Base-by-base conservation (phyloP, 2,329 filamentous ascomycete species). In the Torrubiella hemipterigena region DNA sequence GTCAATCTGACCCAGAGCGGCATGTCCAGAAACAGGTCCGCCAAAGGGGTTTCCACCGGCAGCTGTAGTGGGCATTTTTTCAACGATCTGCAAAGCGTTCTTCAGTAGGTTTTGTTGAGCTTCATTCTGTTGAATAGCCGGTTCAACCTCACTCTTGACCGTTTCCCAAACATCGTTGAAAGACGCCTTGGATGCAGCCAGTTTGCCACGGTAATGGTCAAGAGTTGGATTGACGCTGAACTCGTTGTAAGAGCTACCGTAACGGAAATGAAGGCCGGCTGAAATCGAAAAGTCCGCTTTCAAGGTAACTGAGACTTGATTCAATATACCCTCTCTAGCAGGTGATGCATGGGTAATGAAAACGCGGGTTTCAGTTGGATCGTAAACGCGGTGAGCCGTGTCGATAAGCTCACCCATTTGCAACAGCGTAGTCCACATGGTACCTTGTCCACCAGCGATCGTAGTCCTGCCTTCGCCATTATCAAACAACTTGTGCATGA, bases 111-210 rank as follows among this genome's bases (percentile, higher is more conserved):
- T 87, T 59, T 94, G 85, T 52, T 98, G 91, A 1, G 84, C 84
- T 46, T 93, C 84, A 52, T 95, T 98, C 48, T 91, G 81, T 36
- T 81, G 73, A 39, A 98, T 93, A 5, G 89, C 91, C 15, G 89
- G 82, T 62, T 95, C 85, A 11, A 98, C 91, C 56, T 98, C 91
- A 30, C 77, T 71, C 62, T 93, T 94, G 47, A 98, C 91, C 2
- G 91, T 98, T 57, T 98, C 91, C 91, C 91, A 98, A 7, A 98
- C 91, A 55, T 98, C 91, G 53, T 93, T 94, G 66, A 98, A 98
- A 1, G 91, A 96, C 2, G 91, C 89, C 61, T 95, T 96, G 30
- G 89, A 96, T 10, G 91, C 91, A 31, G 91, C 89, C 33, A 98
- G 77, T 69, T 98, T 98, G 52, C 91, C 93, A 37, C 93, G 85